Evolutionary conservation across 2,329 filamentous ascomycete genomes (phyloP).

Genomic region (Aureobasidium sp.): DNA sequence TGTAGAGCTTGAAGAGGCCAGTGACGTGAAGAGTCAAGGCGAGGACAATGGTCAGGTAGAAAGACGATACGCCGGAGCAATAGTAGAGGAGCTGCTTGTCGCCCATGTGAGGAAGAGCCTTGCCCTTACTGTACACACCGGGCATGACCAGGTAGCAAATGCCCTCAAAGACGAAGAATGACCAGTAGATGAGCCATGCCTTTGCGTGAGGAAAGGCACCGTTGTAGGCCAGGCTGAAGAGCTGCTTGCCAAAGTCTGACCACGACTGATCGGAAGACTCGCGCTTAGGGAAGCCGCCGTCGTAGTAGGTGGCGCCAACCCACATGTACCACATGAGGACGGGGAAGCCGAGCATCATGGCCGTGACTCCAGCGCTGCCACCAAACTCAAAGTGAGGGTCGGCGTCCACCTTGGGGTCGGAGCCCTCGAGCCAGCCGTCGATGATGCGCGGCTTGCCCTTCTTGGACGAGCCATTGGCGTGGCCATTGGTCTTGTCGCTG

Average conservation of each 20-base stretch:
- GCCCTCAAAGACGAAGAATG: constrained; percentile 79
- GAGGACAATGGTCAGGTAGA: constrained; percentile 76
- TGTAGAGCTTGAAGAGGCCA: constrained; percentile 83
- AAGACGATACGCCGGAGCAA: constrained; percentile 81
- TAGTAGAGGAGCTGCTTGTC: constrained; percentile 89
- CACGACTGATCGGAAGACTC: constrained; percentile 54
- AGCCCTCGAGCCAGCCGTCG: constrained; percentile 31
- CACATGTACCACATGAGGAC: constrained; percentile 98
- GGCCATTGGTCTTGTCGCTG: constrained; percentile 19
- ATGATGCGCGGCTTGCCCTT: constrained; percentile 26
- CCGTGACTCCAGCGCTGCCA: constrained; percentile 68
- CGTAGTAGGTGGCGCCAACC: constrained; percentile 89
- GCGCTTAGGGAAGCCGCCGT: constrained; percentile 64
- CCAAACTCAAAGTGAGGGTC: constrained; percentile 71
- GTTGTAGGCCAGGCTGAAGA: constrained; percentile 68
- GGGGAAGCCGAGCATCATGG: constrained; percentile 93
- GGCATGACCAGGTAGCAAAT: constrained; percentile 78
- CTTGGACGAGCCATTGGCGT: constrained; percentile 32
- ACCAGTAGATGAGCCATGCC: constrained; percentile 94
- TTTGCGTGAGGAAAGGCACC: constrained; percentile 75
- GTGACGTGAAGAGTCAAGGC: constrained; percentile 70
- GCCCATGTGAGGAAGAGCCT: constrained; percentile 73
- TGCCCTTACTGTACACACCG: constrained; percentile 80
- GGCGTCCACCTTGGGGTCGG: constrained; percentile 36
- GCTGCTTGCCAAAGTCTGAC: constrained; percentile 62